phyloP scores from a whole-genome alignment of 768 basidiomycete species.

The Russula emetica region DNA sequence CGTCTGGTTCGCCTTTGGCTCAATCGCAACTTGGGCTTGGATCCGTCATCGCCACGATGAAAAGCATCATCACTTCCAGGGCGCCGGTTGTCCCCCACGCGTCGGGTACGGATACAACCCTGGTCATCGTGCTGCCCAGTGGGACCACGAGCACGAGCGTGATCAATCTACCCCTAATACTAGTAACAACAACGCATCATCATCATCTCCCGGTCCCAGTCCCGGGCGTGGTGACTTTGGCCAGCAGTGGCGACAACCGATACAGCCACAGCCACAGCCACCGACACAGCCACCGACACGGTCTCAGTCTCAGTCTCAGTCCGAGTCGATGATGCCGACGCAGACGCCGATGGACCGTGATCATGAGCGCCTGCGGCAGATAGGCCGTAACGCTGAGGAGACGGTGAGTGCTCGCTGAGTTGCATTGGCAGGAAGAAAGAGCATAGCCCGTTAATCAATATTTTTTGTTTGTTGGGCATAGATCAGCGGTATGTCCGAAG shows the following conservation, averaged over 20 bases:
- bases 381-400: constrained; percentile 32
- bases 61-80: constrained; percentile 37
- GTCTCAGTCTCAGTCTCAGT: too few species aligned
- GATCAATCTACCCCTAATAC: background rate
- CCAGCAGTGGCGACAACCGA: background rate
- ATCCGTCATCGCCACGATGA: constrained; percentile 35
- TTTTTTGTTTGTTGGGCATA: constrained; percentile 28
- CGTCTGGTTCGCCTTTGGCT: constrained; percentile 67
- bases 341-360: constrained; percentile 3
- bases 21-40: constrained; percentile 39
- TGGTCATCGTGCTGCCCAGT: constrained; percentile 29
- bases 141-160: constrained; percentile 24
- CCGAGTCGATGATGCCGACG: too few species aligned
- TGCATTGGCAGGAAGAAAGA: background rate
- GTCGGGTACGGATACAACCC: constrained; percentile 31
- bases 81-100: constrained; percentile 33
- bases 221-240: background rate
- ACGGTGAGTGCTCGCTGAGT: constrained; percentile 33
- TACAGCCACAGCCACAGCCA: background rate
- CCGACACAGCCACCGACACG: background rate
- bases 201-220: too few species aligned
- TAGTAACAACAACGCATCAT: too few species aligned
- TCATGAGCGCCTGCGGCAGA: constrained; percentile 25
- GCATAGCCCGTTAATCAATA: too few species aligned
- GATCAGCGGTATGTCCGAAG: constrained; percentile 65